phyloP scores from a whole-genome alignment of 305 asterid species.

The Fraxinus dipetala region DNA sequence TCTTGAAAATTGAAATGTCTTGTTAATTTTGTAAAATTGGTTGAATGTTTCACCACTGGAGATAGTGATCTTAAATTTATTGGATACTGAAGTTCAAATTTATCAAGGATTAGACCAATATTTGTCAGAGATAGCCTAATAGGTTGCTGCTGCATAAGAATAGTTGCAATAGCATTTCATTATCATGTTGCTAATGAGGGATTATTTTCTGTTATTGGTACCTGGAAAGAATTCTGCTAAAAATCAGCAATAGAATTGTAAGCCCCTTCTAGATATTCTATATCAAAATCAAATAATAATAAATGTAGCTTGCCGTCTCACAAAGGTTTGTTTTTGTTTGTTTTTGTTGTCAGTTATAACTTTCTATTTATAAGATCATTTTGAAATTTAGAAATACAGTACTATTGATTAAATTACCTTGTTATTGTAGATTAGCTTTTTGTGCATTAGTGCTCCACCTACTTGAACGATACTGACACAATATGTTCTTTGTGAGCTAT shows the following conservation, averaged over 20 bases:
- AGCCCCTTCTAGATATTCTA: not conserved
- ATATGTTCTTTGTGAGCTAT: not conserved
- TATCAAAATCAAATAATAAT: not conserved
- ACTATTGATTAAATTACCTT: not conserved
- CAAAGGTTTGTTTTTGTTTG: not conserved
- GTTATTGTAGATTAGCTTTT: not conserved
- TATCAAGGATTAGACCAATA: not conserved
- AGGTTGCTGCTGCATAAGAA: not conserved
- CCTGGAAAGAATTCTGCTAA: not conserved
- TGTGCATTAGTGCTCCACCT: not conserved
- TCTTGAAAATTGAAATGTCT: not conserved
- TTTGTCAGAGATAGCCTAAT: not conserved
- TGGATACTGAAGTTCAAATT: not conserved
- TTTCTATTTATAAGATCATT: not conserved
- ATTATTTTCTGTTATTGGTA: not conserved
- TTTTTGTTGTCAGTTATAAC: not conserved
- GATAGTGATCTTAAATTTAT: not conserved
- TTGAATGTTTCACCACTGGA: not conserved
- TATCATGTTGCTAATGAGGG: not conserved
- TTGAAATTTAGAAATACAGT: not conserved
- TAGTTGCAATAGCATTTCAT: not conserved
- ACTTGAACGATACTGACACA: not conserved
- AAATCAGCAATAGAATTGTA: not conserved
- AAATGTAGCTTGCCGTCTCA: not conserved
- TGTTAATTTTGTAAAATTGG: not conserved